Evolutionary conservation across 208 protist species (phyloP).

Genomic region (Naegleria gruberi): DNA sequence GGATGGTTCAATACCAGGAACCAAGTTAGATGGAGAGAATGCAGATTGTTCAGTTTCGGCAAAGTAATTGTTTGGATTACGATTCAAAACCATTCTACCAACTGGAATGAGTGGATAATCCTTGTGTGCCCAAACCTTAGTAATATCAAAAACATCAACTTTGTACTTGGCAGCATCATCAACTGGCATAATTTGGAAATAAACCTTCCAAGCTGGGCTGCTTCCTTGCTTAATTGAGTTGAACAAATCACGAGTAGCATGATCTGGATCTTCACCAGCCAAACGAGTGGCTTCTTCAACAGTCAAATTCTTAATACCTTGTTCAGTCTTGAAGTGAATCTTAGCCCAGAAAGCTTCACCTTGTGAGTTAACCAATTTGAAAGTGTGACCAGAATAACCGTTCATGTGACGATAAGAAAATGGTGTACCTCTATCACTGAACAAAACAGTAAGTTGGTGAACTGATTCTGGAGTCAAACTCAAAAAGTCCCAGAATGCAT

Average conservation of each 20-base stretch:
- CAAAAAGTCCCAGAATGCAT: conserved; percentile 61
- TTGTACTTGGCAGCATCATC: conserved; percentile 46
- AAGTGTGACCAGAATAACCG: conserved; percentile 53
- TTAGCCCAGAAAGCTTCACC: conserved; percentile 55
- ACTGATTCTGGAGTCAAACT: conserved; percentile 49
- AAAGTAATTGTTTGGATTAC: conserved; percentile 72
- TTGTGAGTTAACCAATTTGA: conserved; percentile 55
- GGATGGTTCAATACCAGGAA: conserved; percentile 63
- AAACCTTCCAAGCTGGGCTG: conserved; percentile 51
- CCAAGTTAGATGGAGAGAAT: conserved; percentile 53
- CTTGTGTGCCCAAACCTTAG: conserved; percentile 61
- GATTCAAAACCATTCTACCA: conserved; percentile 59
- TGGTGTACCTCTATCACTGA: conserved; percentile 55
- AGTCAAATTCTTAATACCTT: conserved; percentile 53
- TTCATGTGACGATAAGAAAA: conserved; percentile 55
- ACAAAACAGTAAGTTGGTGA: conserved; percentile 59
- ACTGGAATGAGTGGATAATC: conserved; percentile 53
- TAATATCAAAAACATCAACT: conserved; percentile 61
- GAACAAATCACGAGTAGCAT: conserved; percentile 57
- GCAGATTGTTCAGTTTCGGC: conserved; percentile 62
- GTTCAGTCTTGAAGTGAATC: conserved; percentile 59
- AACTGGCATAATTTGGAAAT: conserved; percentile 57
- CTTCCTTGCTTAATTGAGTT: conserved; percentile 50
- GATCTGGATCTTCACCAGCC: conserved; percentile 47
- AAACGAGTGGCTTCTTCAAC: conserved; percentile 57